Base-by-base conservation (phyloP, 371 early-diverging fungal species). In the Mortierella sp. region DNA sequence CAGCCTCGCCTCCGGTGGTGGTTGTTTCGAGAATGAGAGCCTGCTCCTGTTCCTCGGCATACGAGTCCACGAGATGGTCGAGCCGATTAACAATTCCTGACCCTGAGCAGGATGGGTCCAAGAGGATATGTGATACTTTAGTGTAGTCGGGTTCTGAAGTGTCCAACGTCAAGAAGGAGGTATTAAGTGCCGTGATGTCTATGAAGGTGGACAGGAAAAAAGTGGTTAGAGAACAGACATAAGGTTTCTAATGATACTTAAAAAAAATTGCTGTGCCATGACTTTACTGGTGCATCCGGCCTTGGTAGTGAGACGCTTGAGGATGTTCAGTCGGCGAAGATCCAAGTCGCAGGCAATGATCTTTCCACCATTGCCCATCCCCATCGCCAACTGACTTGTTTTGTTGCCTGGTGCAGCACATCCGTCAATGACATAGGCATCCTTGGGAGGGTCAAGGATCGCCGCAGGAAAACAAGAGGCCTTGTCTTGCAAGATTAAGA, bases 361-460 rank as follows among this genome's bases (percentile, higher is more conserved):
- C 58, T 84, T 86, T 12, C 99, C 99, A 6, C 86, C 86, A 64
- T 96, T 95, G 18, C 88, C 88, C 93, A 98, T 93, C 23, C 96
- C 75, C 58, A 92, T 90, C 4, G 95, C 89, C 37, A 99, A 77
- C 76, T 98, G 97, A 46, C 96, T 92, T 11, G 98, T 97, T 82
- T 98, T 99, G 82, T 97, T 99, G n/a, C 99, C 99, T 7, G 99
- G 99, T 0, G 99, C 99, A 19, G 99, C 98, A 81, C 99, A 99
- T 4, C 96, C 95, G 84, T 99, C 99, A 59, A 99, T 93, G 2
- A 94, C 96, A 66, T 88, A 85, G 1, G 90, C 84, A 26, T 86
- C 81, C 45, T 81, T 57, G 11, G 93, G 87, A 1, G 99, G 96
- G 12, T 87, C 86, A 43, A 98, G 85, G 7, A 98, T 90, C 73